These are phyloP conservation scores for Chaetomium globosum DNA, from an alignment of 2,329 filamentous ascomycete genomes.

Conservation along the genomic window DNA sequence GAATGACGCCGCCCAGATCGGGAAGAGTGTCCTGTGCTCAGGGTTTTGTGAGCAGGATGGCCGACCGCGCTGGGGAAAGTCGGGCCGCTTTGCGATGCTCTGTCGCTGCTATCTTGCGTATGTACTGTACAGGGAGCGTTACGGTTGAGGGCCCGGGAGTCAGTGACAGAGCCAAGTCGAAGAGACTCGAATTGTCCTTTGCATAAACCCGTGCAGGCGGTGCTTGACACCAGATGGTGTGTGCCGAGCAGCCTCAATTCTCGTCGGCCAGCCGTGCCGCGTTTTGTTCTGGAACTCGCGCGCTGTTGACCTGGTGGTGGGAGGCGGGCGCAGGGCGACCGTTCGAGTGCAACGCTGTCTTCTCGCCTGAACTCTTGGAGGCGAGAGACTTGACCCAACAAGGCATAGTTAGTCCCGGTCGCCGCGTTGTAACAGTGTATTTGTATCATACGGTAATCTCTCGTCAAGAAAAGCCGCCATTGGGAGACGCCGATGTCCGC, in stretches of 20 bases:
- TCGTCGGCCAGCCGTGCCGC: slow-evolving; percentile 24
- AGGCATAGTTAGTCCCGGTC: slow-evolving; percentile 18
- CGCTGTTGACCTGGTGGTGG: slow-evolving; percentile 1
- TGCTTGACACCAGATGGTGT: slow-evolving; percentile 4
- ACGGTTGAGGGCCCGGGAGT: too few relatives aligned
- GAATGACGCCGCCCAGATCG: slow-evolving; percentile 32
- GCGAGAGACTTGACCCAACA: slow-evolving; percentile 26
- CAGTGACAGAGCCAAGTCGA: not conserved
- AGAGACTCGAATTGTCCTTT: not conserved
- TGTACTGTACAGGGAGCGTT: not conserved
- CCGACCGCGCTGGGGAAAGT: slow-evolving; percentile 22
- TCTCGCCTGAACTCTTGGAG: slow-evolving; percentile 14
- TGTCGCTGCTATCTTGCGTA: not conserved
- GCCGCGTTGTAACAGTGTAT: slow-evolving; percentile 18
- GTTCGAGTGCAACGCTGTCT: slow-evolving; percentile 27
- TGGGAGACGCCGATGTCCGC: not conserved
- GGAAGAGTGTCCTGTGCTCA: slow-evolving; percentile 26
- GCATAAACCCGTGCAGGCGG: not conserved
- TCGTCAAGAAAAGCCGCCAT: not conserved
- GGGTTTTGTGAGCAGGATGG: slow-evolving; percentile 7
- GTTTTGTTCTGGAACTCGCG: slow-evolving; percentile 30
- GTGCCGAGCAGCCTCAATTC: slow-evolving; percentile 17
- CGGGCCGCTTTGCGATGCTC: slow-evolving; percentile 27
- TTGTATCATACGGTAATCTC: not conserved
- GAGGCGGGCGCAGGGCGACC: slow-evolving; percentile 23